Conservation (phyloP, 2,329 filamentous ascomycete species). For the Sclerotinia trifoliorum region DNA sequence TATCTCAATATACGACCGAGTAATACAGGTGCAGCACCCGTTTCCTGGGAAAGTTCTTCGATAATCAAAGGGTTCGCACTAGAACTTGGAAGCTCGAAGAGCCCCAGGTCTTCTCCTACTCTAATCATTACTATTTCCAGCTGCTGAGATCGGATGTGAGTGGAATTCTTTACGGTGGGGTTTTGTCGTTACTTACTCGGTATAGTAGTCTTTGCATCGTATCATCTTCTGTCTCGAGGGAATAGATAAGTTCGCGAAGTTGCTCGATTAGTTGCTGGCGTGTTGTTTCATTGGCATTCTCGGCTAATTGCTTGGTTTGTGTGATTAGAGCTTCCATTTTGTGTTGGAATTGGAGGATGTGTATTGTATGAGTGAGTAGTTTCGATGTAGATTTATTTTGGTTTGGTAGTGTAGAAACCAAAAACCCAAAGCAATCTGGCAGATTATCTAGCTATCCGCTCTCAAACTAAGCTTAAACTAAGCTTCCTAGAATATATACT, state of each 20-base stretch:
- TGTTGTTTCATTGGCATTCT: background rate
- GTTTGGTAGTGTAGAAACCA: background rate
- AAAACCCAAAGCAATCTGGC: background rate
- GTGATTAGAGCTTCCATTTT: background rate
- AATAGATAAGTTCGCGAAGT: background rate
- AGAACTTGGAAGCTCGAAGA: background rate
- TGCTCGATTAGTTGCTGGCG: background rate
- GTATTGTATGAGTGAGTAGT: background rate
- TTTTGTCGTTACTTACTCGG: background rate
- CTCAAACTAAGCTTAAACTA: background rate
- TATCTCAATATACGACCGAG: constrained; percentile 3
- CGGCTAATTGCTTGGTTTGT: background rate
- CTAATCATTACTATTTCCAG: constrained; percentile 6
- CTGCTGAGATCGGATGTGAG: background rate
- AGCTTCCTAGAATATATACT: background rate
- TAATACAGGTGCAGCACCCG: background rate
- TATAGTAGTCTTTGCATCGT: constrained; percentile 5
- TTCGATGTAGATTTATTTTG: background rate
- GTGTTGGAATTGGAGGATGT: background rate
- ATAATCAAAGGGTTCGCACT: background rate
- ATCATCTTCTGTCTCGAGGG: background rate
- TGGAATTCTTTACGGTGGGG: background rate
- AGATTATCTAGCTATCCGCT: background rate
- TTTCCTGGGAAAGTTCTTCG: background rate
- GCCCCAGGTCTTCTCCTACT: background rate